phyloP scores from a whole-genome alignment of 2,329 filamentous ascomycete species.

The Cladosporium sp. region DNA sequence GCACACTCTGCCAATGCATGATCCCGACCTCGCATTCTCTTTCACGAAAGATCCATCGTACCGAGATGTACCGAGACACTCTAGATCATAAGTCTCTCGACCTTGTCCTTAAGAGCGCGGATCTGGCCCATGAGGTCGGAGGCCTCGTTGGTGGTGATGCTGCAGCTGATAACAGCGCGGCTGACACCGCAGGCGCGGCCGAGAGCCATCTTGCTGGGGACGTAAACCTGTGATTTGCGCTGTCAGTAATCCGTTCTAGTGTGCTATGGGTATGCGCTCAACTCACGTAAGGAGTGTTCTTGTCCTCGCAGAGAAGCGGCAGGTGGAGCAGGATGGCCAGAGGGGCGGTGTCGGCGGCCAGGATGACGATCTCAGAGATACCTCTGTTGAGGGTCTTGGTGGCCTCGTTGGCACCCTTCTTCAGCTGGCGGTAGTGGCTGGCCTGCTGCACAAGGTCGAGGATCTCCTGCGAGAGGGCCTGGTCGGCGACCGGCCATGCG shows the following conservation, averaged over 20 bases:
- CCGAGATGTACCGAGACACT: background rate
- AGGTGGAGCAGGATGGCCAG: constrained; percentile 85
- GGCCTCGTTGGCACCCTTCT: constrained; percentile 67
- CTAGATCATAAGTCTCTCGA: constrained; percentile 89
- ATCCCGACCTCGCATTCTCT: background rate
- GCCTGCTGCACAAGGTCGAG: constrained; percentile 61
- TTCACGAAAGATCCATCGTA: background rate
- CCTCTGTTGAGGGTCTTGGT: constrained; percentile 91
- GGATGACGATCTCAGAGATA: constrained; percentile 81
- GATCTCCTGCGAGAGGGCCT: constrained; percentile 46
- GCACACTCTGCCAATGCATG: background rate
- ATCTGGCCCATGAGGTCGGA: constrained; percentile 86
- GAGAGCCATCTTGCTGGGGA: constrained; percentile 70
- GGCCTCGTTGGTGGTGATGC: constrained; percentile 87
- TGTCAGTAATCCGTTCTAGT: background rate
- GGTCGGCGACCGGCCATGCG: constrained; percentile 38
- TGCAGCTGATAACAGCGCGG: constrained; percentile 78
- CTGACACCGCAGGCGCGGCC: constrained; percentile 86
- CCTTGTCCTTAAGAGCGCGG: constrained; percentile 84
- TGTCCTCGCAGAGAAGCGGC: constrained; percentile 76
- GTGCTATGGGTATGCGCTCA: background rate
- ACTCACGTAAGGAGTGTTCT: constrained; percentile 59
- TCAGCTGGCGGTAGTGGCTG: constrained; percentile 59
- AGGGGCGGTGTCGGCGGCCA: constrained; percentile 82
- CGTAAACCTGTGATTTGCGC: constrained; percentile 29